Percentiles rank a stretch among this genome's conserved stretches.
Conservation (phyloP, 1,284 basidiomycete genomes). For the Ganoderma lucidum region DNA sequence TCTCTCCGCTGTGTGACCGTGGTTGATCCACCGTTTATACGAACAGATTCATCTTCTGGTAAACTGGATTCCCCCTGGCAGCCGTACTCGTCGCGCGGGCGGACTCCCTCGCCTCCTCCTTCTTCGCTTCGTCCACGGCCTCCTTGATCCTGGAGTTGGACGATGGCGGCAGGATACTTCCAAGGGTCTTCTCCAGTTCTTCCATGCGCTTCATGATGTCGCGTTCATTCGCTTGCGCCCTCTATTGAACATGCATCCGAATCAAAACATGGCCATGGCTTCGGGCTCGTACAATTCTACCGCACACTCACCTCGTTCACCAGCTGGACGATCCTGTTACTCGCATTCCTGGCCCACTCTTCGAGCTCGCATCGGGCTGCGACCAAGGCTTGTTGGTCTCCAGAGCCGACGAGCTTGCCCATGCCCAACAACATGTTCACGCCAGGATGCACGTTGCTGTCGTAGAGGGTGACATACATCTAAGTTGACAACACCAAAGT, state of each 20-base stretch:
- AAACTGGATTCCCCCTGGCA: slow-evolving; percentile 12
- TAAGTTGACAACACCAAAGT: background rate
- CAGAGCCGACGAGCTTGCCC: slow-evolving; percentile 19
- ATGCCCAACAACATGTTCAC: slow-evolving; percentile 26
- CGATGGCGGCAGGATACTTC: slow-evolving; percentile 10
- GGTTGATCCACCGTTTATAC: background rate
- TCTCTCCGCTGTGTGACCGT: too few species aligned
- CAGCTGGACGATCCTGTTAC: slow-evolving; percentile 16
- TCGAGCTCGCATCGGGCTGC: slow-evolving; percentile 14
- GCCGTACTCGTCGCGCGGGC: background rate
- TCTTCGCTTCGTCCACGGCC: slow-evolving; percentile 7
- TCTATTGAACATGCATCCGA: background rate
- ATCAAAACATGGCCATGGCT: background rate
- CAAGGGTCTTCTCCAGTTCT: slow-evolving; percentile 14
- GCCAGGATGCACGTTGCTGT: slow-evolving; percentile 22
- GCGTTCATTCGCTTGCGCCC: slow-evolving; percentile 15
- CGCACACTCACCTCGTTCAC: slow-evolving; percentile 14
- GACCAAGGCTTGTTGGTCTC: slow-evolving; percentile 7
- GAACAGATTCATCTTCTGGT: background rate
- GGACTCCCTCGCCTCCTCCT: slow-evolving; percentile 7
- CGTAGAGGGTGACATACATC: slow-evolving; percentile 25
- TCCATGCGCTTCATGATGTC: slow-evolving; percentile 16
- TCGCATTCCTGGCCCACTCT: slow-evolving; percentile 18
- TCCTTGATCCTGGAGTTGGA: slow-evolving; percentile 6
- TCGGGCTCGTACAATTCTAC: too few species aligned